Conservation (phyloP, 164 flowering plant species). For the Saururus chinensis region DNA sequence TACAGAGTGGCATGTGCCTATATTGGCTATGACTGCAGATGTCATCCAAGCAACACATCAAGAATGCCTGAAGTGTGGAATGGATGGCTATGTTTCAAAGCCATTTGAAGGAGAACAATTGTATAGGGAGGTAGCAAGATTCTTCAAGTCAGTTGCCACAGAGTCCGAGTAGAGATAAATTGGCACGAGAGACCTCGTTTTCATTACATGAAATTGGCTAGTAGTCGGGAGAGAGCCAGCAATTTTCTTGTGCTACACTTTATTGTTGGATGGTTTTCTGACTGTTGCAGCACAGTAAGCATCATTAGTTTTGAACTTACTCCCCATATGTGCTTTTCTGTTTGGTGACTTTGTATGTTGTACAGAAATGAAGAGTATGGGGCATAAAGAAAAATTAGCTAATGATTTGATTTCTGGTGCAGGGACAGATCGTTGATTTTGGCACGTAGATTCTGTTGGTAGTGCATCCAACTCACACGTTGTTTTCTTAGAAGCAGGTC, state of each 20-base stretch:
- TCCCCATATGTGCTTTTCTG: no score
- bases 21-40: constrained; percentile 98
- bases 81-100: constrained; percentile 98
- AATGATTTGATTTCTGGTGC: no score
- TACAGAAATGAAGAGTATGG: no score
- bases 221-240: not conserved
- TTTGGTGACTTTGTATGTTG: no score
- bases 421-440: no score
- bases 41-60: constrained; percentile 90
- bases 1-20: constrained; percentile 69
- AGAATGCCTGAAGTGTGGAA: constrained; percentile 58
- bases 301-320: no score
- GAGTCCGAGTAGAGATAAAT: constrained; percentile 13
- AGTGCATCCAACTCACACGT: no score
- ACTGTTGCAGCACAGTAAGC: no score
- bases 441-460: no score
- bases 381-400: no score
- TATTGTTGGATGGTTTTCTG: no score
- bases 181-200: not conserved
- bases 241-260: not conserved
- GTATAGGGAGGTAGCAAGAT: constrained; percentile 72
- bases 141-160: constrained; percentile 27
- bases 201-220: not conserved
- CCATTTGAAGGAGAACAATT: constrained; percentile 91
- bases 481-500: no score